These are phyloP conservation scores for Pseudovirgaria hyperparasitica DNA, from an alignment of 2,329 filamentous ascomycete species.

Conservation along the genomic window DNA sequence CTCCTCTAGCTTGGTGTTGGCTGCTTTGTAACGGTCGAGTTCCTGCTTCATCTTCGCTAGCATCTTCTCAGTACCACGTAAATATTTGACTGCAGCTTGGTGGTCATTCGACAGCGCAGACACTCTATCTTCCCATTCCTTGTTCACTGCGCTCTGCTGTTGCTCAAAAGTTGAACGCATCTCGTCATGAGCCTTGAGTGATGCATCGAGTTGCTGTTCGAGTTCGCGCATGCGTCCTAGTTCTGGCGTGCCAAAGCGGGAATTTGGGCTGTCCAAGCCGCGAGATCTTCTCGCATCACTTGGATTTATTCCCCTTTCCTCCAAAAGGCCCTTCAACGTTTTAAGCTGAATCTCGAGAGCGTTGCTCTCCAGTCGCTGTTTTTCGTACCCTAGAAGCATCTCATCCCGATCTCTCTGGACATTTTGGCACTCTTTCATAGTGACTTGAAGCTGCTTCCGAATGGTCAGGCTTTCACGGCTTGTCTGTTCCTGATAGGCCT, in stretches of 20 bases:
- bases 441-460: constrained; percentile 75
- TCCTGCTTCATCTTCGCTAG: constrained; percentile 97
- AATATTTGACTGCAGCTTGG: constrained; percentile 93
- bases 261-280: constrained; percentile 59
- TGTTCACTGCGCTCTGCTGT: constrained; percentile 77
- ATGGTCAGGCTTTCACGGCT: constrained; percentile 86
- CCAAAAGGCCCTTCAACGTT: constrained; percentile 83
- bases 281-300: constrained; percentile 60
- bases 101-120: constrained; percentile 93
- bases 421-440: constrained; percentile 72
- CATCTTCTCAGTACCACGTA: constrained; percentile 98
- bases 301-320: constrained; percentile 75
- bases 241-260: constrained; percentile 65
- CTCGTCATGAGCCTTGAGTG: constrained; percentile 72
- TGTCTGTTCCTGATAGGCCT: constrained; percentile 94
- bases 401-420: constrained; percentile 71
- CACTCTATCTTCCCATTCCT: constrained; percentile 82
- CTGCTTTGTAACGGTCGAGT: constrained; percentile 78
- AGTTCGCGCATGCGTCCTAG: constrained; percentile 68
- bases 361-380: constrained; percentile 86
- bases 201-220: constrained; percentile 72
- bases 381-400: constrained; percentile 68
- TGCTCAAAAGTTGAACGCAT: constrained; percentile 64
- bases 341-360: constrained; percentile 85
- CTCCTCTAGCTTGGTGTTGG: constrained; percentile 69